Conservation (phyloP, 1,284 basidiomycete species). For the Ganoderma lingzhi region DNA sequence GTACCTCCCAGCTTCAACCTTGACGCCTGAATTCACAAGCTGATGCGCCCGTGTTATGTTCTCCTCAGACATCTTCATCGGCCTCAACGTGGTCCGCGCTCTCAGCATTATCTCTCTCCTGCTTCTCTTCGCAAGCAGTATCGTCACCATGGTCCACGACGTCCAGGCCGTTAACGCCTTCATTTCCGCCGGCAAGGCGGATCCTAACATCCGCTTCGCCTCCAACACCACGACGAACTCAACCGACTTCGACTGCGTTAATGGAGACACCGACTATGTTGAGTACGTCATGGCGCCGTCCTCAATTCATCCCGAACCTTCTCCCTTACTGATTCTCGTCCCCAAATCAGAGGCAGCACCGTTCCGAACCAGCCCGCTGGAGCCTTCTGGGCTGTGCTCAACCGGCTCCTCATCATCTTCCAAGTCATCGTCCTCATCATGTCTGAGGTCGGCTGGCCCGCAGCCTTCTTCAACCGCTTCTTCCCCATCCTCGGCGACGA, state of each 20-base stretch:
- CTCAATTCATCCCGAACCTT: neutral
- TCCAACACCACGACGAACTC: constrained; percentile 41
- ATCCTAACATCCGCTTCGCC: constrained; percentile 34
- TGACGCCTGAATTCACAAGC: neutral
- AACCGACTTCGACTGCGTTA: constrained; percentile 40
- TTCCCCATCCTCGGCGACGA: constrained; percentile 84
- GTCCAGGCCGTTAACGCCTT: constrained; percentile 79
- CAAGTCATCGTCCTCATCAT: constrained; percentile 82
- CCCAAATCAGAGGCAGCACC: constrained; percentile 66
- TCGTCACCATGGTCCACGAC: constrained; percentile 83
- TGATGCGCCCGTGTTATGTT: neutral
- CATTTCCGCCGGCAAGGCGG: constrained; percentile 36
- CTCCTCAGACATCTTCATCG: constrained; percentile 72
- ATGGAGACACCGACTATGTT: constrained; percentile 79
- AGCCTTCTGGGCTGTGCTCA: constrained; percentile 88
- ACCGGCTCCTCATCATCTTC: constrained; percentile 84
- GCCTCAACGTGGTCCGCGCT: constrained; percentile 79
- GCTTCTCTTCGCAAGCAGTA: constrained; percentile 83
- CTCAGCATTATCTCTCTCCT: constrained; percentile 84
- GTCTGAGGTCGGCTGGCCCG: constrained; percentile 83
- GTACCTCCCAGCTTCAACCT: neutral
- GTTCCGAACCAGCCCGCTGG: constrained; percentile 92
- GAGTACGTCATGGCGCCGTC: constrained; percentile 53
- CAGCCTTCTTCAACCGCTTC: constrained; percentile 78
- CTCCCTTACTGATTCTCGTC: constrained; percentile 8